Percentiles rank a stretch among this genome's conserved stretches.
Conservation (phyloP, 768 basidiomycete genomes). For the Leccinum fibrillosum region DNA sequence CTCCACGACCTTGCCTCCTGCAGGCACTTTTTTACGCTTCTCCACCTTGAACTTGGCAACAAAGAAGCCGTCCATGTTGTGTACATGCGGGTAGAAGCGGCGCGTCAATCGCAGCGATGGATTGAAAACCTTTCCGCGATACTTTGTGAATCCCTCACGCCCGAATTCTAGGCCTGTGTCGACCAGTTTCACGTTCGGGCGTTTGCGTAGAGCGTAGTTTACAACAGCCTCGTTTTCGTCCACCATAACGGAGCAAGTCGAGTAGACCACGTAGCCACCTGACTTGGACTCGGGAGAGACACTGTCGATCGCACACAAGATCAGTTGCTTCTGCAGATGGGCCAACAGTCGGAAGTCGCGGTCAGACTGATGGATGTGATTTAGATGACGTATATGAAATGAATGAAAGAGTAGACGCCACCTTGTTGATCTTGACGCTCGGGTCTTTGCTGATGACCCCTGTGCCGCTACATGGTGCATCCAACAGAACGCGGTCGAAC, state of each 20-base stretch:
- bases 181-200: slow-evolving; percentile 89
- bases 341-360: slow-evolving; percentile 96
- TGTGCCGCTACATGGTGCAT: slow-evolving; percentile 97
- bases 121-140: slow-evolving; percentile 87
- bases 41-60: slow-evolving; percentile 98
- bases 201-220: slow-evolving; percentile 93
- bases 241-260: slow-evolving; percentile 96
- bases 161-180: slow-evolving; percentile 93
- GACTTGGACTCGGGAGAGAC: slow-evolving; percentile 85
- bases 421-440: slow-evolving; percentile 98
- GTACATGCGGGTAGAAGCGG: slow-evolving; percentile 94
- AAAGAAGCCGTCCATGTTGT: slow-evolving; percentile 99
- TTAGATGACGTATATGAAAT: slow-evolving; percentile 4
- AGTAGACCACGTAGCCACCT: slow-evolving; percentile 95
- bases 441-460: slow-evolving; percentile 98
- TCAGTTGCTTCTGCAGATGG: slow-evolving; percentile 96
- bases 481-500: slow-evolving; percentile 94
- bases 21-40: slow-evolving; percentile 56
- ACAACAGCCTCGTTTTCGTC: slow-evolving; percentile 99
- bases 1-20: slow-evolving; percentile 24
- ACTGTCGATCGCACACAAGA: slow-evolving; percentile 97
- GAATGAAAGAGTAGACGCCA: slow-evolving; percentile 29
- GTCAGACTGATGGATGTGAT: slow-evolving; percentile 56
- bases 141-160: slow-evolving; percentile 84
- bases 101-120: slow-evolving; percentile 77